These are phyloP conservation scores for Mollisiaceae sp. DNA, from an alignment of 2,329 filamentous ascomycete species.

Conservation along the genomic window DNA sequence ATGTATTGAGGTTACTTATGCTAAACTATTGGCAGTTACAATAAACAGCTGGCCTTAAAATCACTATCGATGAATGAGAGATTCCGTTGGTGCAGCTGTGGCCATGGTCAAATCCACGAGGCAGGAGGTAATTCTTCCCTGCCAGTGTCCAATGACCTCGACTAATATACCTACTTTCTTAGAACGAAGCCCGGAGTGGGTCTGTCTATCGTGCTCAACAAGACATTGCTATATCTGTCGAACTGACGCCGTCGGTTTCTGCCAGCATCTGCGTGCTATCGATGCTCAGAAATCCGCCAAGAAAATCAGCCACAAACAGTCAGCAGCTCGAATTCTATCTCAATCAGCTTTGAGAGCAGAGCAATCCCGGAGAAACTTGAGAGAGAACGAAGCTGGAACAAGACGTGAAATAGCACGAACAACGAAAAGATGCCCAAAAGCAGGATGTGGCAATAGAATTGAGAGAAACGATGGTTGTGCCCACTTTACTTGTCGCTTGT, in stretches of 20 bases:
- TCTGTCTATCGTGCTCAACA: slow-evolving; percentile 14
- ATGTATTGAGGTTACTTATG: too few species aligned
- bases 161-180: neutral
- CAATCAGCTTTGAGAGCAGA: neutral
- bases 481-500: slow-evolving; percentile 21
- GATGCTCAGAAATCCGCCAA: neutral
- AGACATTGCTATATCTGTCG: slow-evolving; percentile 21
- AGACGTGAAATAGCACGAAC: slow-evolving; percentile 15
- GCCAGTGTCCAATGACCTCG: neutral
- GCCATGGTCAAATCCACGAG: slow-evolving; percentile 20
- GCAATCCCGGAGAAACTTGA: neutral
- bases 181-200: slow-evolving; percentile 18
- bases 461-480: slow-evolving; percentile 22
- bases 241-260: neutral
- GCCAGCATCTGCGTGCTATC: slow-evolving; percentile 12
- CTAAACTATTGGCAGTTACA: slow-evolving; percentile 11
- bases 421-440: slow-evolving; percentile 23
- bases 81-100: slow-evolving; percentile 22
- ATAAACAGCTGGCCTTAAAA: slow-evolving; percentile 13
- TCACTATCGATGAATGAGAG: slow-evolving; percentile 15
- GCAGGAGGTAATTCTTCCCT: slow-evolving; percentile 9
- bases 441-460: slow-evolving; percentile 20
- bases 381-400: slow-evolving; percentile 14
- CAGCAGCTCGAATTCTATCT: neutral
- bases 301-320: slow-evolving; percentile 3